Evolutionary conservation across 2,329 filamentous ascomycete species (phyloP), one percentile per base, ranked within the genome.

Genomic region (Hypoxylon sp.): DNA sequence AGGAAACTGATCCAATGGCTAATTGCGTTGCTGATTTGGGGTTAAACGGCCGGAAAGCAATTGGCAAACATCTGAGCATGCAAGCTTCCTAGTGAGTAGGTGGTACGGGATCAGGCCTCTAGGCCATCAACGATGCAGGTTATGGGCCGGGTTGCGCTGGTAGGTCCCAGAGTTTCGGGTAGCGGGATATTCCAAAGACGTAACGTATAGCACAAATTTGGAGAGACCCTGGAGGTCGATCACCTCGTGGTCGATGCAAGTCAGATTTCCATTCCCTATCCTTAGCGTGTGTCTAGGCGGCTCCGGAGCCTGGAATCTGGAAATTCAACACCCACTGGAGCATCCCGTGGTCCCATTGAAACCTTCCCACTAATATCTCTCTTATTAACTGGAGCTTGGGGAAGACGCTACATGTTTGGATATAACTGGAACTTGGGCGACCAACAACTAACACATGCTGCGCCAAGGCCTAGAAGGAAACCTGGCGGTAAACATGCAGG

Each of bases 151-250:
- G 48, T 53, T 57, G 46, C 25, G 21, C 30, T 23, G 38, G 45
- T 28, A 36, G 41, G 63, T 67, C 38, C 67, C 67, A 65, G 58
- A 66, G 52, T 32, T 60, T 67, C 67, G 67, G 67, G 67, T 65
- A 69, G 52, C 64, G 53, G 63, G 41, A 55, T 11, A 53, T 59
- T 51, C 61, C 51, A 53, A 19, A 60, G 49, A 61, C 52, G 25
- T 50, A 59, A 59, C 52, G 46, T 50, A 52, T 14, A 48, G 48
- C 21, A 30, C 11, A 17, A 17, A 17, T 38, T 58, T 36, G n/a
- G 57, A 49, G 60, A 51, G 19, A 55, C 34, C 51, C 21, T 50
- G 32, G 34, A 46, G 56, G 63, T 25, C 53, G 64, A 69, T 67
- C 64, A 65, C 60, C 67, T 67, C 64, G 67, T 70, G 64, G 64